phyloP scores from a whole-genome alignment of 1,284 basidiomycete species.

The Fomitopsis palustris region DNA sequence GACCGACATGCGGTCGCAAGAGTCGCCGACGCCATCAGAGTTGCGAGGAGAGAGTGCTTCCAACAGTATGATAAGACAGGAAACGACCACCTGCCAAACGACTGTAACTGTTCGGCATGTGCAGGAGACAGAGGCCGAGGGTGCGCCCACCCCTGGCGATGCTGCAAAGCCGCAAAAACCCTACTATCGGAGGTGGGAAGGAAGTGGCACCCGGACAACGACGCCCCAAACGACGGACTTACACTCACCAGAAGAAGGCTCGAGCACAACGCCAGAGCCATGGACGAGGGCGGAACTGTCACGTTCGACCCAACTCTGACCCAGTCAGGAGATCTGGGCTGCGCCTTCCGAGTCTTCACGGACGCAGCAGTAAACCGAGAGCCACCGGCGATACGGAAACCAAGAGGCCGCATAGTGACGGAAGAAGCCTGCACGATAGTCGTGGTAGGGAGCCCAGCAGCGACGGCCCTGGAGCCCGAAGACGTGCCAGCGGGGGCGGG shows the following conservation, averaged over 20 bases:
- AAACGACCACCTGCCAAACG: not conserved
- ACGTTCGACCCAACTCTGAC: not conserved
- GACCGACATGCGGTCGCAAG: not conserved
- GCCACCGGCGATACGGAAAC: not conserved
- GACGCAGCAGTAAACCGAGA: not conserved
- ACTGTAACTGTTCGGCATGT: not conserved
- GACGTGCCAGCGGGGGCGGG: no score
- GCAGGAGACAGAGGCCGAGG: not conserved
- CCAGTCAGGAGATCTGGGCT: not conserved
- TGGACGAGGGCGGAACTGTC: not conserved
- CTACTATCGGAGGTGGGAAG: not conserved
- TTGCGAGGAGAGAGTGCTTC: not conserved
- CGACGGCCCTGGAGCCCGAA: no score
- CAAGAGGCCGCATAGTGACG: not conserved
- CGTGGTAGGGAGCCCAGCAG: no score
- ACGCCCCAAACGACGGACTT: not conserved
- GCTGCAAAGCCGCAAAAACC: not conserved
- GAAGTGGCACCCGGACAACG: not conserved
- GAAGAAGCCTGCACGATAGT: not conserved
- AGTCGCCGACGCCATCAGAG: not conserved
- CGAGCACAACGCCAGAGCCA: slow-evolving; percentile 10
- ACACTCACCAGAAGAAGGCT: not conserved
- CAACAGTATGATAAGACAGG: not conserved
- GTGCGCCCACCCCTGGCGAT: not conserved
- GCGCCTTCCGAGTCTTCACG: not conserved